A percentile compares a stretch with the other conserved stretches of the same genome.
These are phyloP conservation scores for Vigna angularis DNA, from an alignment of 306 rosid species.

Conservation along the genomic window DNA sequence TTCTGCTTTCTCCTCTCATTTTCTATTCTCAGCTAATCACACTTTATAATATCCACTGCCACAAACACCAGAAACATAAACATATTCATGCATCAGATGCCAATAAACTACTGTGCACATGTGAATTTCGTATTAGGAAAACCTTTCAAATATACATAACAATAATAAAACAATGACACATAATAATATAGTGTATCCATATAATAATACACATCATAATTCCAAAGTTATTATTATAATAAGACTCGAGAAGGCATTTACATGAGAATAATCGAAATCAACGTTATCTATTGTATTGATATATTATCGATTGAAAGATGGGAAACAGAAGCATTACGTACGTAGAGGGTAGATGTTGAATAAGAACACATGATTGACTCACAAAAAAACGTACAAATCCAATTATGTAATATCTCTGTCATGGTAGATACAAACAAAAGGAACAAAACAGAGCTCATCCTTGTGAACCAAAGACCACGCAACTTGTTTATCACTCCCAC, in stretches of 20 bases:
- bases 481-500: neutral
- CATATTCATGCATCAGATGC: neutral
- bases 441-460: conserved; percentile 35
- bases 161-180: too few species aligned
- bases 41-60: too few species aligned
- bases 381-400: neutral
- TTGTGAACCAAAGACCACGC: conserved; percentile 42
- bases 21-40: too few species aligned
- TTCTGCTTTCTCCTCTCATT: too few species aligned
- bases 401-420: conserved; percentile 24
- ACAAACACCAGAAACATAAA: neutral
- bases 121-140: too few species aligned
- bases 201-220: too few species aligned
- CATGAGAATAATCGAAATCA: neutral
- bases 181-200: too few species aligned
- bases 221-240: neutral
- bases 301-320: neutral
- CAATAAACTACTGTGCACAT: too few species aligned
- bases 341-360: conserved; percentile 1
- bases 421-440: conserved; percentile 45
- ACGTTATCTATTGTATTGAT: neutral
- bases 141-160: too few species aligned
- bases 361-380: conserved; percentile 22
- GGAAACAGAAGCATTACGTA: conserved; percentile 9
- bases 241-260: neutral